These are phyloP conservation scores for Diaporthe vaccinii DNA, from an alignment of 2,329 filamentous ascomycete species.

Conservation along the genomic window DNA sequence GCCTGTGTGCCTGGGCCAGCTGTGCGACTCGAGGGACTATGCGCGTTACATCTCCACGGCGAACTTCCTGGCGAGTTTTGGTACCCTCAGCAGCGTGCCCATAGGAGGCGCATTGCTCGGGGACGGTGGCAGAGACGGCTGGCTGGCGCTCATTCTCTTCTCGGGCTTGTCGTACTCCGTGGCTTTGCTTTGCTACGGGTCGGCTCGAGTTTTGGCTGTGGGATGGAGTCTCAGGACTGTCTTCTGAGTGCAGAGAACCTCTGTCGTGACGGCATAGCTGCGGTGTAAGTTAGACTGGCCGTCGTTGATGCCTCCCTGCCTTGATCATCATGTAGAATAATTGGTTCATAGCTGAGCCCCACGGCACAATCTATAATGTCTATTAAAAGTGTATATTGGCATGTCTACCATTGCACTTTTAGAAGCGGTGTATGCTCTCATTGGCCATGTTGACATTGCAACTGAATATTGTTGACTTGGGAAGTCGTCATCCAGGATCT, in stretches of 20 bases:
- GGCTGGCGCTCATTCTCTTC: conserved; percentile 56
- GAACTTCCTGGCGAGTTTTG: conserved; percentile 83
- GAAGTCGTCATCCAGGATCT: background rate
- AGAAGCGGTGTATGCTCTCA: background rate
- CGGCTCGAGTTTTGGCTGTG: conserved; percentile 53
- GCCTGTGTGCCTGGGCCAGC: conserved; percentile 84
- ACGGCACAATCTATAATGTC: background rate
- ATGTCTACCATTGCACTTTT: too few relatives aligned
- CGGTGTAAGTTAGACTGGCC: background rate
- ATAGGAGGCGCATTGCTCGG: conserved; percentile 57
- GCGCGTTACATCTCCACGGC: conserved; percentile 87
- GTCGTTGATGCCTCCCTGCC: too few relatives aligned
- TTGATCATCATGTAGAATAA: background rate
- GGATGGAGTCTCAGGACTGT: conserved; percentile 50
- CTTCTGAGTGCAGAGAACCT: conserved; percentile 44
- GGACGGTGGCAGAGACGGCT: conserved; percentile 49
- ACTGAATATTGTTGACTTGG: background rate
- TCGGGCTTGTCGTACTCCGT: conserved; percentile 53
- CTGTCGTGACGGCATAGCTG: background rate
- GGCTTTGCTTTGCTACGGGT: conserved; percentile 51
- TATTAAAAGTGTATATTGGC: background rate
- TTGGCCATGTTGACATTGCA: background rate
- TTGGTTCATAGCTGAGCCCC: background rate
- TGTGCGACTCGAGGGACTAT: conserved; percentile 82
- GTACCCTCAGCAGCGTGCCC: conserved; percentile 65